Evolutionary conservation across 208 protist genomes (phyloP).

Genomic region (Herpetomonas muscarum): DNA sequence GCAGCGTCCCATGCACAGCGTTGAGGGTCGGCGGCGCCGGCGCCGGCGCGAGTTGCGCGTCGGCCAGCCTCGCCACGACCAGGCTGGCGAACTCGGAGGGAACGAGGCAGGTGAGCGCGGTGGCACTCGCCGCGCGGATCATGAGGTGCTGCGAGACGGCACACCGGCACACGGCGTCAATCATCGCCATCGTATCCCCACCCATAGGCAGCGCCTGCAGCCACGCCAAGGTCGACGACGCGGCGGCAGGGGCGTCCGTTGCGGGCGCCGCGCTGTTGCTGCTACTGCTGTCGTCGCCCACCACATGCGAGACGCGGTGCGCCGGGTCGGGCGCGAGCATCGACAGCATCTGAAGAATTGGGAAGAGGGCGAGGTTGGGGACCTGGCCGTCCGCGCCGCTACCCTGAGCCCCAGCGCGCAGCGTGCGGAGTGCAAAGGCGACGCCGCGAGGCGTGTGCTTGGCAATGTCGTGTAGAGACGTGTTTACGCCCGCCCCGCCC

Average conservation of each 20-base stretch:
- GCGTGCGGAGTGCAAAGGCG: constrained; percentile 52
- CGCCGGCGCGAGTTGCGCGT: constrained; percentile 5
- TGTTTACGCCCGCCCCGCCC: constrained; percentile 75
- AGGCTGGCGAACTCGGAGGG: constrained; percentile 15
- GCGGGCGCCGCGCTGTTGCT: too few relatives aligned
- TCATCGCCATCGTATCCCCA: constrained; percentile 36
- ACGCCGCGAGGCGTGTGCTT: constrained; percentile 58
- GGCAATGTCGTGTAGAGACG: constrained; percentile 72
- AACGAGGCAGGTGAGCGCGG: constrained; percentile 76
- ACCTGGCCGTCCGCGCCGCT: constrained; percentile 1
- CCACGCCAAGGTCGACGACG: neutral
- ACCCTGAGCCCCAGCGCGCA: constrained; percentile 9
- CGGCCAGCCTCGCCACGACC: neutral
- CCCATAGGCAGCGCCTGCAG: constrained; percentile 9
- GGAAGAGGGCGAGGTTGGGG: constrained; percentile 68
- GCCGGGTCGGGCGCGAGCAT: constrained; percentile 84
- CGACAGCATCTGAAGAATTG: constrained; percentile 87
- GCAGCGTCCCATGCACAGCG: constrained; percentile 63
- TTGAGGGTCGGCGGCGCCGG: constrained; percentile 25
- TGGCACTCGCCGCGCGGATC: constrained; percentile 70
- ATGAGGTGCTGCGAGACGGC: constrained; percentile 60
- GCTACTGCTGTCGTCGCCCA: neutral
- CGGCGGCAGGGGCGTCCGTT: neutral
- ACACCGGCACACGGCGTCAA: constrained; percentile 54
- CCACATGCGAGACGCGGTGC: constrained; percentile 19